These are phyloP conservation scores for Leptographium radiaticola DNA, from an alignment of 2,329 filamentous ascomycete species.

Conservation along the genomic window DNA sequence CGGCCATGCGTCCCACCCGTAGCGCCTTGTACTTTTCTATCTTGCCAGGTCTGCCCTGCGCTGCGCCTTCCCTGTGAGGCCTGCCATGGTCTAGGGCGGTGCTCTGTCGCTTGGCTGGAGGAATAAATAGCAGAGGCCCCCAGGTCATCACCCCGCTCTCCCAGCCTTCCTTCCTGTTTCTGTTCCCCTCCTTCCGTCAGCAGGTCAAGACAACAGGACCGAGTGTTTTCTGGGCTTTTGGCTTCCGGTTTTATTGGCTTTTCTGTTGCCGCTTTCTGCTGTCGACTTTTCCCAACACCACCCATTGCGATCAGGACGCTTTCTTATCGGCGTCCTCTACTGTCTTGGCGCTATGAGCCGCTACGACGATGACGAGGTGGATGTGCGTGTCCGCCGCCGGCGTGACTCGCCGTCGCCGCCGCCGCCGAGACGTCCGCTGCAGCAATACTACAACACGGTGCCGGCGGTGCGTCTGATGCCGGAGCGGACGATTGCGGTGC, in stretches of 20 bases:
- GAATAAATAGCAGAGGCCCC: constrained; percentile 7
- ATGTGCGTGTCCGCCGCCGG: constrained; percentile 33
- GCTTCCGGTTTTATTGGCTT: background rate
- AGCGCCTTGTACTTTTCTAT: background rate
- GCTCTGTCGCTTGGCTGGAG: background rate
- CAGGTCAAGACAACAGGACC: background rate
- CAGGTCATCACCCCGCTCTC: constrained; percentile 9
- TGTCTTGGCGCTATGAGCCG: constrained; percentile 12
- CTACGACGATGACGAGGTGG: constrained; percentile 39
- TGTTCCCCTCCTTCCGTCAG: constrained; percentile 1
- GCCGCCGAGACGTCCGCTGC: constrained; percentile 15
- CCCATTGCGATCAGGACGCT: background rate
- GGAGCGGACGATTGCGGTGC: constrained; percentile 30
- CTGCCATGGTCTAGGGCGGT: background rate
- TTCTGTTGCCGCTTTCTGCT: background rate
- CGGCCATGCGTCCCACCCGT: background rate
- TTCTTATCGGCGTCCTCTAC: background rate
- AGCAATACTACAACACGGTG: constrained; percentile 26
- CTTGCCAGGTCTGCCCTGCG: background rate
- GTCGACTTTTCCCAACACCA: background rate
- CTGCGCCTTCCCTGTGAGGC: background rate
- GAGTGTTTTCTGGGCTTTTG: background rate
- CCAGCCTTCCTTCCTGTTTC: constrained; percentile 9
- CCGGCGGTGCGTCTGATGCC: constrained; percentile 28
- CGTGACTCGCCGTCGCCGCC: constrained; percentile 18